These are phyloP conservation scores for Alisma plantagoaquatica DNA, from an alignment of 106 monocot species.

Conservation along the genomic window DNA sequence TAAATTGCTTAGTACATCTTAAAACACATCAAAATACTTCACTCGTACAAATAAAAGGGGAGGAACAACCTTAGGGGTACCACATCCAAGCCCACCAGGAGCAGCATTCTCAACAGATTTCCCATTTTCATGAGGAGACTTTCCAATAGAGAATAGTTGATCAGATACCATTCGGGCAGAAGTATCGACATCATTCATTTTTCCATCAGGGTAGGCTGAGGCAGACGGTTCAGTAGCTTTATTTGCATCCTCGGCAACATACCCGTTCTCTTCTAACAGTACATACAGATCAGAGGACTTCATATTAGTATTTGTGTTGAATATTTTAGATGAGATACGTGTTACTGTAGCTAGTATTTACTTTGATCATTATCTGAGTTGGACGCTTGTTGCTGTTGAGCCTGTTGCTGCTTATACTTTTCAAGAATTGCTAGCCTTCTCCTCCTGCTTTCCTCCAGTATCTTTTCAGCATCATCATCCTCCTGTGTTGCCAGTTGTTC, in stretches of 20 bases:
- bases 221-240: slow-evolving; percentile 29
- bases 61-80: slow-evolving; percentile 96
- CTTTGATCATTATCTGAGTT: slow-evolving; percentile 17
- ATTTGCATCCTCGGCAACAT: slow-evolving; percentile 21
- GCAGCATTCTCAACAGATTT: slow-evolving; percentile 18
- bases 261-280: too few species aligned
- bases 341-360: too few species aligned
- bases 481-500: slow-evolving; percentile 67
- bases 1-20: too few species aligned
- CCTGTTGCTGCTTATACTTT: slow-evolving; percentile 67
- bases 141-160: slow-evolving; percentile 58
- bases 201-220: too few species aligned
- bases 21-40: too few species aligned
- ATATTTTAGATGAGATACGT: too few species aligned
- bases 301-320: too few species aligned
- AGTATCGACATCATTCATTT: too few species aligned
- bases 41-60: too few species aligned
- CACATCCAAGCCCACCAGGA: slow-evolving; percentile 58
- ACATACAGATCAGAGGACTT: too few species aligned
- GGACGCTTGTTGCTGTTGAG: slow-evolving; percentile 21
- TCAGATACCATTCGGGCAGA: too few species aligned
- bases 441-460: slow-evolving; percentile 84
- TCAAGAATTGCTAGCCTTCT: slow-evolving; percentile 76
- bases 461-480: slow-evolving; percentile 88
- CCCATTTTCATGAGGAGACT: slow-evolving; percentile 59